Percentiles rank a stretch among this genome's conserved stretches.
Conservation (phyloP, 1,284 basidiomycete species). For the Chalciporus sp. region DNA sequence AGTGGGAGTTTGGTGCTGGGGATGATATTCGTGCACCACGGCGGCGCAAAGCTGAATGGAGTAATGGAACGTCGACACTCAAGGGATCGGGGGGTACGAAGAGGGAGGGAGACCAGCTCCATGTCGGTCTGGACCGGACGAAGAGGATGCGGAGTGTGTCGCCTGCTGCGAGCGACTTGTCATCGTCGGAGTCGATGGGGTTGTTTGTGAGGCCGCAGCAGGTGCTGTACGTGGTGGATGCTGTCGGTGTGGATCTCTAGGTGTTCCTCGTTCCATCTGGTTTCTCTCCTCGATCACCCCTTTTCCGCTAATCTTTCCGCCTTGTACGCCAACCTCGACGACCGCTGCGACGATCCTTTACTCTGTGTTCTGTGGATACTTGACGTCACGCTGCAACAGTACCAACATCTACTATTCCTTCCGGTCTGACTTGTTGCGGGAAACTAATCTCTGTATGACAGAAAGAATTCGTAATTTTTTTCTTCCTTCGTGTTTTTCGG, state of each 20-base stretch:
- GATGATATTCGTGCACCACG: conserved; percentile 48
- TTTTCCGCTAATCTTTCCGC: neutral
- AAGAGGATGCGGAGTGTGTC: conserved; percentile 73
- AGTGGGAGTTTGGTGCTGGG: conserved; percentile 59
- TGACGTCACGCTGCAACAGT: conserved; percentile 11
- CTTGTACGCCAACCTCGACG: conserved; percentile 2
- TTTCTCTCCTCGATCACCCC: neutral
- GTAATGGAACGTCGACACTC: conserved; percentile 18
- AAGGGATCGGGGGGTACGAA: conserved; percentile 42
- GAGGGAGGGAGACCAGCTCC: conserved; percentile 68
- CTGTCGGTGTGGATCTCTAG: conserved; percentile 49
- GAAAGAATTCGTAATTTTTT: conserved; percentile 22
- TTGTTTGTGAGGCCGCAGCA: conserved; percentile 81
- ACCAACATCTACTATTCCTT: conserved; percentile 10
- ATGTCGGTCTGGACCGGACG: conserved; percentile 49
- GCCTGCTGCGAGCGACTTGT: conserved; percentile 67
- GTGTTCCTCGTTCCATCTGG: conserved; percentile 2
- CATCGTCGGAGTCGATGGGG: conserved; percentile 64
- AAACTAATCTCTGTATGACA: conserved; percentile 26
- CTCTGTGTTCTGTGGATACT: conserved; percentile 8
- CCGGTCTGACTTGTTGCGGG: conserved; percentile 20
- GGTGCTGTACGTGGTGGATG: conserved; percentile 80
- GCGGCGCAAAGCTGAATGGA: conserved; percentile 48
- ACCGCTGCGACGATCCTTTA: conserved; percentile 8
- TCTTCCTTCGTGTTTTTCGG: neutral